Base-by-base conservation (phyloP, 2,329 filamentous ascomycete genomes). In the Penicillium hesseltinei region DNA sequence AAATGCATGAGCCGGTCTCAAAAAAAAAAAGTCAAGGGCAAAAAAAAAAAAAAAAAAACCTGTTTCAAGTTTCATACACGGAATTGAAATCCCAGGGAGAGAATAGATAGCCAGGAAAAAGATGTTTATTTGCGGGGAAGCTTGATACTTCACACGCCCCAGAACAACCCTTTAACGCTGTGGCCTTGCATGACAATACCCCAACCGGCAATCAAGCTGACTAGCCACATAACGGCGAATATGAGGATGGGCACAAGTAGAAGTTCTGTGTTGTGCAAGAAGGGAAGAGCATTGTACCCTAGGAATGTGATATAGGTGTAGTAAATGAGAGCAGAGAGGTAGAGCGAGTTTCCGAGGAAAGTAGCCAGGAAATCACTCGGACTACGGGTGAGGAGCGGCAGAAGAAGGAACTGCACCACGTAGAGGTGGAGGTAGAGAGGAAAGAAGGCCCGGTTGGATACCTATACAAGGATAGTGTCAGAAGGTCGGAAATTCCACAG, bases 241-340 rank as follows among this genome's bases (percentile, higher is more conserved):
- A 84, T 76, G n/a, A 84, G 76, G 46, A 87, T 82, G 0, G 86
- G 86, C 13, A 84, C 76, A 33, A 89, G 78, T 15, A 89, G 77
- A 4, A 88, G 79, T 69, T 88, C 85, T 1, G 86, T 88, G 62
- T 88, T 85, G 68, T 86, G 83, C 25, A 88, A 73, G 69, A 88
- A 88, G 0, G 86, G 86, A 17, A 89, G 75, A 25, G 85, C 85
- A 65, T 88, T 88, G 72, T 88, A 89, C 35, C 86, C 86, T 43
- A 89, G 75, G 70, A 89, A 89, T 9, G 83, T 87, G 66, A 88
- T 86, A 63, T 88, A 82, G 67, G 84, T 85, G 73, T 88, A 88
- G 73, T 88, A 88, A 29, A 81, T 80, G 51, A 87, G 74, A 0
- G 85, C 86, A 38, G 85, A 77, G n/a, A 88, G 78, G 66, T 88